Evolutionary conservation across 2,329 filamentous ascomycete genomes (phyloP).

Genomic region (Fusarium nodosum): DNA sequence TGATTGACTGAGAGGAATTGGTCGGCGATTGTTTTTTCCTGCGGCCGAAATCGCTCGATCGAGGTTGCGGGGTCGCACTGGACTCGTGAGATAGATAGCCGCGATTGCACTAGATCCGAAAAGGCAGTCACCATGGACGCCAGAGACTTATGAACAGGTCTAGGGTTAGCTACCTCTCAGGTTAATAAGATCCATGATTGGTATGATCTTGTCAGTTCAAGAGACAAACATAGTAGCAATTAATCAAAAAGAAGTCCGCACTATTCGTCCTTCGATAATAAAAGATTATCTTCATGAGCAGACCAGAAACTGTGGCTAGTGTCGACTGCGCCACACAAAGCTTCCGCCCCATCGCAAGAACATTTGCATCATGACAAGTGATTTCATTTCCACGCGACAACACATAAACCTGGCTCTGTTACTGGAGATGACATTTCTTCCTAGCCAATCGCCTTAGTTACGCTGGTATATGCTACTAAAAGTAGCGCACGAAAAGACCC

Average conservation of each 20-base stretch:
- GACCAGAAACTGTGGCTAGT: constrained; percentile 25
- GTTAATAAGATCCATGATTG: neutral
- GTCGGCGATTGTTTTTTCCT: constrained; percentile 19
- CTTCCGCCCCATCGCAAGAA: constrained; percentile 36
- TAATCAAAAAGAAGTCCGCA: no score
- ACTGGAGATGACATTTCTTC: no score
- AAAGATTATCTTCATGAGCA: neutral
- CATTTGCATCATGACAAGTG: constrained; percentile 26
- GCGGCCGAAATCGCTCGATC: constrained; percentile 16
- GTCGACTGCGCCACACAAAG: constrained; percentile 15
- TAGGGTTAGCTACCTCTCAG: neutral
- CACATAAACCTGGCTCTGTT: neutral
- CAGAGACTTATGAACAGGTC: neutral
- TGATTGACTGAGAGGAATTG: constrained; percentile 1
- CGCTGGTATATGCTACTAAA: neutral
- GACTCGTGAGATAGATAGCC: constrained; percentile 10
- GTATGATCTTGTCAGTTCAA: neutral
- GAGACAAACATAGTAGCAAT: no score
- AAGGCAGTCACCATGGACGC: neutral
- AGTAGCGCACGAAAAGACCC: no score
- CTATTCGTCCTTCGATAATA: no score
- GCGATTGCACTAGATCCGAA: neutral
- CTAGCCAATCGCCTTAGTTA: neutral
- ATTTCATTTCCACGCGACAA: constrained; percentile 11
- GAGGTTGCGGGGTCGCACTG: constrained; percentile 7